These are phyloP conservation scores for Trichoderma pleuroti DNA, from an alignment of 2,329 filamentous ascomycete genomes.

Conservation along the genomic window DNA sequence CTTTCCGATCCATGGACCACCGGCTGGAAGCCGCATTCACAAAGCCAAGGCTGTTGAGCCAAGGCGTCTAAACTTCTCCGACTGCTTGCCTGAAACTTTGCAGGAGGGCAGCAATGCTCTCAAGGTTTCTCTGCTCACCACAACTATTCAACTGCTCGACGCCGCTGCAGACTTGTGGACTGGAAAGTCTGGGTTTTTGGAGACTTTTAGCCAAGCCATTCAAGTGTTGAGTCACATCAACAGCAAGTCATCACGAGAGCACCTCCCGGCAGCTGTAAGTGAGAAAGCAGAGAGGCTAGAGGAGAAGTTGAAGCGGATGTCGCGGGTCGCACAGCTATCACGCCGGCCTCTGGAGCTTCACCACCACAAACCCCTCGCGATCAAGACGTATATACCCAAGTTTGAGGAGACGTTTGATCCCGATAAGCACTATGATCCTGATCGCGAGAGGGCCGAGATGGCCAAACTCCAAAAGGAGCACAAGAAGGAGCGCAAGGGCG, in stretches of 20 bases:
- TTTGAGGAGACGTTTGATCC: constrained; percentile 96
- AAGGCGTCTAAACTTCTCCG: constrained; percentile 56
- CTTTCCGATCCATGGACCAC: constrained; percentile 60
- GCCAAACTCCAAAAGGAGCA: constrained; percentile 75
- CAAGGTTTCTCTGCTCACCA: constrained; percentile 59
- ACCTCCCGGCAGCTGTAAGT: constrained; percentile 45
- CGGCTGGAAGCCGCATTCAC: constrained; percentile 49
- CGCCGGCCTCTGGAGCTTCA: constrained; percentile 84
- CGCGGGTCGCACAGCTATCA: constrained; percentile 58
- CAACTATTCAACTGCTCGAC: constrained; percentile 63
- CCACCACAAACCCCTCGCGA: constrained; percentile 81
- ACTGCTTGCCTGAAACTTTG: constrained; percentile 45
- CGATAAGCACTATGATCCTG: constrained; percentile 93
- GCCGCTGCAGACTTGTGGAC: constrained; percentile 70
- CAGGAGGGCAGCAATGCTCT: constrained; percentile 35
- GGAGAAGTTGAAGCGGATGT: constrained; percentile 49
- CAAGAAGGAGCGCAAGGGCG: constrained; percentile 93
- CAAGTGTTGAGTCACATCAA: constrained; percentile 58
- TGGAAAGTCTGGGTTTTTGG: constrained; percentile 68
- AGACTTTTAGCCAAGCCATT: constrained; percentile 68
- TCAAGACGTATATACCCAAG: constrained; percentile 85
- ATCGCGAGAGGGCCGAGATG: constrained; percentile 81
- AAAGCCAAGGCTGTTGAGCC: constrained; percentile 39
- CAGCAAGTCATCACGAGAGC: constrained; percentile 48
- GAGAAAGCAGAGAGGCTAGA: constrained; percentile 42